Conservation (phyloP, 352 stramenopile genomes). For the Phytopythium montanum region DNA sequence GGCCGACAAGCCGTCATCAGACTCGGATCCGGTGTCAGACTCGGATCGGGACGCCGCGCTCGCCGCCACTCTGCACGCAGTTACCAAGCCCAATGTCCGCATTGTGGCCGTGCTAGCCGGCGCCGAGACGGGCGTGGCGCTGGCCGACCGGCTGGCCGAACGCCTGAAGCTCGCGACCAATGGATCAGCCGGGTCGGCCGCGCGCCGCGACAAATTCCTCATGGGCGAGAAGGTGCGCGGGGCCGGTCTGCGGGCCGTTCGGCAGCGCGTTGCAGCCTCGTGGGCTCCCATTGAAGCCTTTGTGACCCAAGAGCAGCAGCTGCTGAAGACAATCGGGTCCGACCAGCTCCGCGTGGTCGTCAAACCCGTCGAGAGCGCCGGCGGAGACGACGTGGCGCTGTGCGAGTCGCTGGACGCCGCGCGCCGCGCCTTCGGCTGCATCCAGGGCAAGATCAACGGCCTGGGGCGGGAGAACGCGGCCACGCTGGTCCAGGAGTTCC, state of each 20-base stretch:
- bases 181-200: conserved; percentile 67
- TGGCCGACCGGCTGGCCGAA: conserved; percentile 90
- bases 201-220: conserved; percentile 88
- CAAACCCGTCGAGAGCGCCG: conserved; percentile 93
- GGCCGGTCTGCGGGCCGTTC: conserved; percentile 72
- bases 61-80: conserved; percentile 29
- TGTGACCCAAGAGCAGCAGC: conserved; percentile 59
- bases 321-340: conserved; percentile 13
- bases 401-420: conserved; percentile 90
- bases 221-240: conserved; percentile 84
- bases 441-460: conserved; percentile 89
- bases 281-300: conserved; percentile 83
- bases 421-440: conserved; percentile 86
- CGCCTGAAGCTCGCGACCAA: conserved; percentile 87
- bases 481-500: conserved; percentile 94
- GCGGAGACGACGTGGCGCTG: conserved; percentile 93
- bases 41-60: conserved; percentile 22
- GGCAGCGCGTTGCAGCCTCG: conserved; percentile 65
- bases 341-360: conserved; percentile 79
- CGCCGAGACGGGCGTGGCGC: conserved; percentile 92
- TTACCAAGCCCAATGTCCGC: conserved; percentile 29
- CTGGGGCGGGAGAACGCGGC: conserved; percentile 84
- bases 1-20: conserved; percentile 21
- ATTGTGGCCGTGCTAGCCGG: conserved; percentile 87
- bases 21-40: no score